These are phyloP conservation scores for Scalesia atractyloides DNA, from an alignment of 129 eudicot genomes.

Conservation along the genomic window DNA sequence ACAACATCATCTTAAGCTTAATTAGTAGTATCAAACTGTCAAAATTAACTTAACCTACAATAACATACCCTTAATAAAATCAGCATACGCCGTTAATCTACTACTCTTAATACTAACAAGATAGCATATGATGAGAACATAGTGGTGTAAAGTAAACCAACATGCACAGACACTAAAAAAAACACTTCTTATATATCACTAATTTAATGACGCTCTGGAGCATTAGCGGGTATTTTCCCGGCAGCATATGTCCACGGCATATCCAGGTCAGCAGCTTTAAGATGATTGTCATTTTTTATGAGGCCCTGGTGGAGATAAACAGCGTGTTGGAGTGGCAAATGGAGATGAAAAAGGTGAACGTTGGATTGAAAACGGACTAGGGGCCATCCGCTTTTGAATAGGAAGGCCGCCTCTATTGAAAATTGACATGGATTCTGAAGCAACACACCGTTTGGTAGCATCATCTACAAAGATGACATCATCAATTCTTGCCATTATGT, in stretches of 20 bases:
- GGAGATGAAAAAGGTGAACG: slow-evolving; percentile 81
- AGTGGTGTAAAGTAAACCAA: neutral
- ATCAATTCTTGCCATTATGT: slow-evolving; percentile 95
- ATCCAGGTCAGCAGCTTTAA: slow-evolving; percentile 58
- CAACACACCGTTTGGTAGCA: slow-evolving; percentile 56
- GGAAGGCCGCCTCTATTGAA: slow-evolving; percentile 66
- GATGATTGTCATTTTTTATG: slow-evolving; percentile 33
- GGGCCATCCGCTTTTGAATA: slow-evolving; percentile 67
- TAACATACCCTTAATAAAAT: no score
- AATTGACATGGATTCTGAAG: slow-evolving; percentile 60
- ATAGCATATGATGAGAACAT: neutral
- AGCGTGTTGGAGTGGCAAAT: slow-evolving; percentile 79
- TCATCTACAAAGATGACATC: slow-evolving; percentile 82
- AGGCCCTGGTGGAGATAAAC: slow-evolving; percentile 72
- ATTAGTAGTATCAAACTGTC: no score
- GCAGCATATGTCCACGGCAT: slow-evolving; percentile 74
- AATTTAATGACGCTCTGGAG: slow-evolving; percentile 72
- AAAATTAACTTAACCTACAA: no score
- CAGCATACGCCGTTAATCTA: neutral
- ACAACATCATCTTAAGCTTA: no score
- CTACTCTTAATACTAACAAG: neutral
- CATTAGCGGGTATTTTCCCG: slow-evolving; percentile 55
- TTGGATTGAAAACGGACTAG: slow-evolving; percentile 87
- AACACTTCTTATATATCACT: neutral
- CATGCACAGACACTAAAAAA: neutral